Percentiles rank a stretch among this genome's conserved stretches.
These are phyloP conservation scores for Petrea volubilis DNA, from an alignment of 257 asterid species.

Conservation along the genomic window DNA sequence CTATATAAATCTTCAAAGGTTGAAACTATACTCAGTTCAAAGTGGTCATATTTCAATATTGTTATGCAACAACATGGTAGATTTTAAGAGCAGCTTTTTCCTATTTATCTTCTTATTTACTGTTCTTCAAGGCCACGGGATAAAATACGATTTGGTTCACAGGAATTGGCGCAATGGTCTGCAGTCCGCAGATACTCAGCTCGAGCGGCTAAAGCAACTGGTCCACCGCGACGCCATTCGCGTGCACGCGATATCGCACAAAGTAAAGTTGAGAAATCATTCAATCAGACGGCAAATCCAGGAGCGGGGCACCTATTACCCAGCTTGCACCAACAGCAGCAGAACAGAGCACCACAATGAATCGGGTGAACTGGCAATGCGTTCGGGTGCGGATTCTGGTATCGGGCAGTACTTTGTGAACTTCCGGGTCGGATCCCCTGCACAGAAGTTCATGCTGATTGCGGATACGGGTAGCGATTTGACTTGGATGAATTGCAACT, in stretches of 20 bases:
- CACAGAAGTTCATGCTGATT: constrained; percentile 41
- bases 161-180: constrained; percentile 5
- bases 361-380: constrained; percentile 32
- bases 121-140: constrained; percentile 7
- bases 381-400: constrained; percentile 58
- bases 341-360: not conserved
- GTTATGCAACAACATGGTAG: constrained; percentile 29
- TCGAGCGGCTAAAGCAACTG: constrained; percentile 26
- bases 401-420: constrained; percentile 54
- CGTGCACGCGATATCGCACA: constrained; percentile 25
- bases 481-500: constrained; percentile 55
- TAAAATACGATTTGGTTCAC: constrained; percentile 37
- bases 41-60: not conserved
- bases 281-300: constrained; percentile 14
- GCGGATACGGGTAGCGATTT: constrained; percentile 70
- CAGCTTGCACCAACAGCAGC: constrained; percentile 19
- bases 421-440: constrained; percentile 47
- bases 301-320: constrained; percentile 12
- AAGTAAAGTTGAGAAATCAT: not conserved
- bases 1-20: not conserved
- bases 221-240: constrained; percentile 41
- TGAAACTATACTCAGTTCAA: not conserved
- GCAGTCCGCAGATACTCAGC: not conserved
- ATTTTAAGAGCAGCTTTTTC: not conserved
- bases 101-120: constrained; percentile 10